These are phyloP conservation scores for Halophytophthora polymorphica DNA, from an alignment of 352 stramenopile species.

Conservation along the genomic window DNA sequence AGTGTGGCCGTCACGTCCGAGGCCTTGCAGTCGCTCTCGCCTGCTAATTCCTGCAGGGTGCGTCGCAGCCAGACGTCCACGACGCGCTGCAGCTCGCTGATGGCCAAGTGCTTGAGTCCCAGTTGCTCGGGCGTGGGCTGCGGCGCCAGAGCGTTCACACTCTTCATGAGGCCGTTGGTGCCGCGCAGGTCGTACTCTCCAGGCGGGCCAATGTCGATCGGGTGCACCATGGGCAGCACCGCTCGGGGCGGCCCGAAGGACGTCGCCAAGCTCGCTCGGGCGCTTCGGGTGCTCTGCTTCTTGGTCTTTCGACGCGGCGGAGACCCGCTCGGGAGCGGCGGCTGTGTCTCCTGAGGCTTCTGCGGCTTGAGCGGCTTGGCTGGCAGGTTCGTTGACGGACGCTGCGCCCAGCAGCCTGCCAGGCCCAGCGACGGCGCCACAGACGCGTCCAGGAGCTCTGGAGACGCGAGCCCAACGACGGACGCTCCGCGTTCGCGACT, in stretches of 20 bases:
- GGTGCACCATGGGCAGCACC: slow-evolving; percentile 52
- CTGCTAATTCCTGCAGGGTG: slow-evolving; percentile 39
- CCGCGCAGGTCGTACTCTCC: slow-evolving; percentile 79
- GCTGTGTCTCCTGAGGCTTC: slow-evolving; percentile 1
- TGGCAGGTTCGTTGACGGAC: too few species aligned
- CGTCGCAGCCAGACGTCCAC: slow-evolving; percentile 65
- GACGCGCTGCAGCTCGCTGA: slow-evolving; percentile 70
- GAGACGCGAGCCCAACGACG: too few species aligned
- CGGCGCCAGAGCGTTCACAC: slow-evolving; percentile 60
- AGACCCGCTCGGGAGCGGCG: slow-evolving; percentile 10
- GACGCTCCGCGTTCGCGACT: not conserved
- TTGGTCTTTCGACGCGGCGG: slow-evolving; percentile 10
- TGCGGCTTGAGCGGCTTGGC: not conserved
- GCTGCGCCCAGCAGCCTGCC: too few species aligned
- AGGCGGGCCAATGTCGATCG: slow-evolving; percentile 49
- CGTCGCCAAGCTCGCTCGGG: not conserved
- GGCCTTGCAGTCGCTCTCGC: not conserved
- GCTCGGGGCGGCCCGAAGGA: slow-evolving; percentile 18
- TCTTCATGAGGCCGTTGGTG: slow-evolving; percentile 82
- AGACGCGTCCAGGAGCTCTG: too few species aligned
- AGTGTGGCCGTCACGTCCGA: slow-evolving; percentile 48
- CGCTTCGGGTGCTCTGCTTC: slow-evolving; percentile 11
- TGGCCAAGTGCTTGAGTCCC: slow-evolving; percentile 68
- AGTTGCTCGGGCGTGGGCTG: slow-evolving; percentile 57
- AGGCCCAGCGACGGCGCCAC: too few species aligned